Evolutionary conservation across 140 eudicot genomes (phyloP), one percentile per base, ranked within the genome.

Genomic region (Stevia rebaudiana): DNA sequence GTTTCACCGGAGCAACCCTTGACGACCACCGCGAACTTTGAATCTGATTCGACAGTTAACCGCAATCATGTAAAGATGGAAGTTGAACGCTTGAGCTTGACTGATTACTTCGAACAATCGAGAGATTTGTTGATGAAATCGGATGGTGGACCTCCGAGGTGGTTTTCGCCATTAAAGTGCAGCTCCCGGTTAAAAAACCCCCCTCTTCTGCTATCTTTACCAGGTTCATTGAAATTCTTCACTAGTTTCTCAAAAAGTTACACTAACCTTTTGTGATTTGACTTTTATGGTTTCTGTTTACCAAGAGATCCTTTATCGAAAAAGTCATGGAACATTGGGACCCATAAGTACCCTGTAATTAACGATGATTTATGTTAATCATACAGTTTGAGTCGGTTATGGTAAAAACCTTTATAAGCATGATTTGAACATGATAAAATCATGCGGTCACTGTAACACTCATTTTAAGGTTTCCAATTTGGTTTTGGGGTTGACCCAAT

Each of bases 121-220:
- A 71, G 24, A 47, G 64, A 78, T 57, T 3, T 84, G 82, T 21
- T 73, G 8, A 48, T 71, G 3, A 65, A 69, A 40, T 71, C 83
- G 19, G 88, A 76, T 72, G 86, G 83, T n/a, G 96, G 96, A 0
- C 90, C 94, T 1, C 90, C 94, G 7, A 72, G 94, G 28, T 89
- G 97, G 97, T 83, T 85, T 67, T 80, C 91, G 41, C 95, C 97
- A 2, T 63, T 79, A 78, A 84, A 82, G 21, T 78, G 84, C 40
- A 68, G 69, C 5, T 61, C 90, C 12, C 65, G 77, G 0, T 47
- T 73, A 19, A 43, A 48, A 0, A 76, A 78, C 68, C 63, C 86
- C 15, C 97, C 97, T 59, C 80, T 85, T 23, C 47, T 89, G 67
- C 83, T 89, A 40, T 85, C 42, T 64, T 75, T 89, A 54, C 97